Evolutionary conservation across 306 rosid genomes (phyloP), one percentile per base, ranked within the genome.

Genomic region (Leucaena leucocephala): DNA sequence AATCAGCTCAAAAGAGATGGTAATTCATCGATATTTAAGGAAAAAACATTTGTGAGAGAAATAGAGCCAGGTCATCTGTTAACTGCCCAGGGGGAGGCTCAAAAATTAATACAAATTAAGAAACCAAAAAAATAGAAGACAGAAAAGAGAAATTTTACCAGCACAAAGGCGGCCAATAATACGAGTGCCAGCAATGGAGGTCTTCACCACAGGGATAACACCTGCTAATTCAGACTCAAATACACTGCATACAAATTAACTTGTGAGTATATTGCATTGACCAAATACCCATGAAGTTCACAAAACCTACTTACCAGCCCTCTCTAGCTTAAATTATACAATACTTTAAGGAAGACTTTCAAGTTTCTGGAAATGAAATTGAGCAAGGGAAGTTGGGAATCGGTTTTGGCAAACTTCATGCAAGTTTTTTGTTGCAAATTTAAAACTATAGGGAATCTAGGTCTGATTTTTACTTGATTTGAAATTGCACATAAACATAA

Each of bases 141-240:
- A 55, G 59, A 5, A 4, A 57, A 73, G n/a, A 12, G 40, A 65
- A 68, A 45, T 14, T 14, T 71, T 85, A 94, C 98, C 99, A 44
- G 91, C 93, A 87, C 99, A 96, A 71, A 93, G 96, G 78, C 98
- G 98, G 7, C 99, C 98, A 80, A 96, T 74, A 71, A 91, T 91
- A 21, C 98, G 97, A 69, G 94, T 93, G 75, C 97, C 99, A 1
- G 76, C 88, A 21, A 96, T 91, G 73, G 99, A 91, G 80, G 96
- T 84, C 80, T 93, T 96, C 58, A 96, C 93, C 45, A 96, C 92
- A 4, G 99, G 99, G 81, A 96, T 91, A 49, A 83, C 81, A 80
- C 81, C 97, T 5, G 88, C 85, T 82, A 96, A 85, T 86, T 93
- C 99, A n/a, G 91, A 0, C 84, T 96, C 99, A 71, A 88, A 91